Base-by-base conservation (phyloP, 371 early-diverging fungal species). In the Mortierella sp. region DNA sequence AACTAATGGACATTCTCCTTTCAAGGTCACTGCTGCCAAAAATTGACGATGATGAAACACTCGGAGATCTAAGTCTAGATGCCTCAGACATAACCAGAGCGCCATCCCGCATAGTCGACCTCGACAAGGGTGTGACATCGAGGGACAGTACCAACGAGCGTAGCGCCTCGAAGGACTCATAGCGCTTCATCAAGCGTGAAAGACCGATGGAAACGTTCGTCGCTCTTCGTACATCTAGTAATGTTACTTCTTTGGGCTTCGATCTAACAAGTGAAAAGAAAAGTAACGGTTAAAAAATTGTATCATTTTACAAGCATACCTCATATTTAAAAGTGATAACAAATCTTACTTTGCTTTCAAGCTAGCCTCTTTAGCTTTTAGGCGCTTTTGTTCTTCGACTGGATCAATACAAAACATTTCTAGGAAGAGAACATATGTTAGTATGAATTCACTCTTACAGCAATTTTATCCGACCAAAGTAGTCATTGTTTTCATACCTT, bases 381-480 rank as follows among this genome's bases (percentile, higher is more conserved):
- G 57, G 0, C 81, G 68, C 45, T 60, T 70, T 59, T 79, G 79
- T 52, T 80, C 81, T 22, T 80, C 81, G 10, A 62, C 61, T 39
- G 75, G 75, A 37, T 80, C 81, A 8, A 80, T 72, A 64, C 81
- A 80, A 57, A 80, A 80, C 66, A 80, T 47, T 59, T 80, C 81
- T 80, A 69, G 20, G 55, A 32, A 18, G 18, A 60, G 54, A 39
- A 22, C 20, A 51, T 35, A 24, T 16, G 43, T 63, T 43, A 54
- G 47, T 64, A 12, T 55, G 10, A 54, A 12, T 24, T 55, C 22
- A 26, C 28, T 51, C 6, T 8, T 22, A 54, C 18, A 12, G 18
- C 32, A 39, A 43, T 43, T 35, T 58, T 22, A 28, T 45, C n/a
- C 18, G 26, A 49, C 11, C 6, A 24, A 61, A 24, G 24, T 16